These are phyloP conservation scores for Cryptosporidium tyzzeri DNA, from an alignment of 169 alveolate species.

Conservation along the genomic window DNA sequence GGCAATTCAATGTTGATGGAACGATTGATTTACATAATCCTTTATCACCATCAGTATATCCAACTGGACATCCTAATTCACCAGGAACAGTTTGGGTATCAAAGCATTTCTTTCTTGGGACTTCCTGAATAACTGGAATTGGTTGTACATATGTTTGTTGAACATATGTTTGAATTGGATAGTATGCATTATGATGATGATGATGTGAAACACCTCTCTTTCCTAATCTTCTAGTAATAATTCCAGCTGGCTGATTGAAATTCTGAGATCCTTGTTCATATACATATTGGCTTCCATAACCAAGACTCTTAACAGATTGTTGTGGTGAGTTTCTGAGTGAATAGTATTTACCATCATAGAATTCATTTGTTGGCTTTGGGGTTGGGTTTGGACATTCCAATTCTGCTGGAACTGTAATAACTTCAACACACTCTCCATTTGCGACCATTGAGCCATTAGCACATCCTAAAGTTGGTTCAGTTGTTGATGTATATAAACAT, in stretches of 20 bases:
- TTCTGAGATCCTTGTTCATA: conserved; percentile 19
- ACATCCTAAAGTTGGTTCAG: conserved; percentile 51
- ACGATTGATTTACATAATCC: conserved; percentile 58
- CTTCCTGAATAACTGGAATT: conserved; percentile 17
- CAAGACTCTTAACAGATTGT: conserved; percentile 2
- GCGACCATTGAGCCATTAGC: conserved; percentile 61
- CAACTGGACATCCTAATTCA: conserved; percentile 44
- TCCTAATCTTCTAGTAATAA: conserved; percentile 63
- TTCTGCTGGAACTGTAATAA: conserved; percentile 72
- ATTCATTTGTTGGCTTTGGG: conserved; percentile 20
- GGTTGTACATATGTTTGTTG: conserved; percentile 35
- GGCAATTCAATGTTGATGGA: conserved; percentile 56
- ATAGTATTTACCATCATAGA: conserved; percentile 58
- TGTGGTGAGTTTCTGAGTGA: conserved; percentile 30
- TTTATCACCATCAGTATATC: conserved; percentile 55
- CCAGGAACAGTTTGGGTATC: conserved; percentile 58
- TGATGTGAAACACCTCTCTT: conserved; percentile 62
- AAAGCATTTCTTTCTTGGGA: conserved; percentile 50
- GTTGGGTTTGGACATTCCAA: conserved; percentile 43
- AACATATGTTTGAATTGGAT: conserved; percentile 31
- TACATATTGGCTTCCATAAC: conserved; percentile 51
- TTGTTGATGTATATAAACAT: conserved; percentile 50
- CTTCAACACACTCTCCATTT: conserved; percentile 65
- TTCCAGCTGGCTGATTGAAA: conserved; percentile 31
- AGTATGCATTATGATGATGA: conserved; percentile 35